phyloP scores from a whole-genome alignment of 768 basidiomycete species.

The Pulveroboletus sp. region DNA sequence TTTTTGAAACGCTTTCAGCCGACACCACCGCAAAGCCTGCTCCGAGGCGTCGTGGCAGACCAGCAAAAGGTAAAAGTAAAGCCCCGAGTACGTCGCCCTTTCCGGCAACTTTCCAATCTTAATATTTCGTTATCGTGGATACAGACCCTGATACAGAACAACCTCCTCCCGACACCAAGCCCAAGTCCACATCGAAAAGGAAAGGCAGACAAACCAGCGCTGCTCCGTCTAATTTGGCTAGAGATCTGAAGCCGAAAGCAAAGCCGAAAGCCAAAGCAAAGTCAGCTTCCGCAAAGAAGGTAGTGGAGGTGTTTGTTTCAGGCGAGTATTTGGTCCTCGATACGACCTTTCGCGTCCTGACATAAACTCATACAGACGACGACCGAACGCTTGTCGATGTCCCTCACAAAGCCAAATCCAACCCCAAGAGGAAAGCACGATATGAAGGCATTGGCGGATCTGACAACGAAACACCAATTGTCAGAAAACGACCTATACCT shows the following conservation, averaged over 20 bases:
- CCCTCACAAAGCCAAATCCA: slow-evolving; percentile 10
- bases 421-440: neutral
- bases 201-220: slow-evolving; percentile 2
- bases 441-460: neutral
- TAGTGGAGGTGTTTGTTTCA: slow-evolving; percentile 8
- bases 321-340: slow-evolving; percentile 5
- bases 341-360: neutral
- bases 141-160: slow-evolving; percentile 3
- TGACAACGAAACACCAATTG: neutral
- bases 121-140: neutral
- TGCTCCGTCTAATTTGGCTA: neutral
- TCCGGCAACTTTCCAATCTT: neutral
- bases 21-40: neutral
- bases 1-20: neutral
- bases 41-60: slow-evolving; percentile 15
- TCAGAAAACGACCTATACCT: neutral
- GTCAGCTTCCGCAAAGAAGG: neutral
- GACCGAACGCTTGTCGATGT: slow-evolving; percentile 25
- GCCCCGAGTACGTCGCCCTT: neutral
- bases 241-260: slow-evolving; percentile 3
- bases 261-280: slow-evolving; percentile 8
- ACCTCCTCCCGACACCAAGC: neutral
- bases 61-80: slow-evolving; percentile 12
- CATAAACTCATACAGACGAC: slow-evolving; percentile 19
- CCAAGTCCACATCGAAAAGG: slow-evolving; percentile 5